These are phyloP conservation scores for Uronychia setigera DNA, from an alignment of 73 alveolate species.

Conservation along the genomic window DNA sequence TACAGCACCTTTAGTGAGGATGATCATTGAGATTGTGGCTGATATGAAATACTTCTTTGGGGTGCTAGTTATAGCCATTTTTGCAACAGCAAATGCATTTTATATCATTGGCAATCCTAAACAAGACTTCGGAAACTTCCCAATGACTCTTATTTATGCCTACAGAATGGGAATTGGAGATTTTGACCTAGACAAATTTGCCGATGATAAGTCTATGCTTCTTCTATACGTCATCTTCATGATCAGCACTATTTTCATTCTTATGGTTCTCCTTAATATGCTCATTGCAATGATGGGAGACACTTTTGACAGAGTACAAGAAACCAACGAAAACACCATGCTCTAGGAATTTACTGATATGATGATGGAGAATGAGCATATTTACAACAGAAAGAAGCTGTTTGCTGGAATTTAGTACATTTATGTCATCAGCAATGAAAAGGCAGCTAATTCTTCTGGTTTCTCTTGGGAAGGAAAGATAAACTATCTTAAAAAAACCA, in stretches of 20 bases:
- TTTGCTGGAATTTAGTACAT: conserved; percentile 10
- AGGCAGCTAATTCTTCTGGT: conserved; percentile 6
- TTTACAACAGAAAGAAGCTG: conserved; percentile 21
- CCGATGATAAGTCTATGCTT: conserved; percentile 2
- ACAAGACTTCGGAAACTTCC: conserved; percentile 6
- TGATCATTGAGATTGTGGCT: conserved; percentile 13
- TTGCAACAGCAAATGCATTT: conserved; percentile 18
- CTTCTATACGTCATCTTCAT: conserved; percentile 20
- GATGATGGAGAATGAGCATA: conserved; percentile 53
- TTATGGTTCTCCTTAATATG: conserved; percentile 53
- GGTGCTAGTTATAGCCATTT: conserved; percentile 8
- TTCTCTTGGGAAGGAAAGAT: conserved; percentile 10
- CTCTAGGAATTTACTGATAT: conserved; percentile 53
- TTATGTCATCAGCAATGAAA: conserved; percentile 10
- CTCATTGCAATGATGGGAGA: conserved; percentile 65
- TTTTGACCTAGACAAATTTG: conserved; percentile 37
- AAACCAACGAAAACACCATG: conserved; percentile 31
- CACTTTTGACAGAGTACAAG: conserved; percentile 58
- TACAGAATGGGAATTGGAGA: conserved; percentile 43
- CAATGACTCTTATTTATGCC: conserved; percentile 30
- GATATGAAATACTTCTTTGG: conserved; percentile 22
- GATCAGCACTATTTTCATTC: conserved; percentile 42
- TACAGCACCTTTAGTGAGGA: conserved; percentile 32
- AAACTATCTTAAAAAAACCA: conserved; percentile 5
- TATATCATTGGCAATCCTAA: conserved; percentile 10